These are phyloP conservation scores for Karstenula rhodostoma DNA, from an alignment of 2,329 filamentous ascomycete genomes.

Conservation along the genomic window DNA sequence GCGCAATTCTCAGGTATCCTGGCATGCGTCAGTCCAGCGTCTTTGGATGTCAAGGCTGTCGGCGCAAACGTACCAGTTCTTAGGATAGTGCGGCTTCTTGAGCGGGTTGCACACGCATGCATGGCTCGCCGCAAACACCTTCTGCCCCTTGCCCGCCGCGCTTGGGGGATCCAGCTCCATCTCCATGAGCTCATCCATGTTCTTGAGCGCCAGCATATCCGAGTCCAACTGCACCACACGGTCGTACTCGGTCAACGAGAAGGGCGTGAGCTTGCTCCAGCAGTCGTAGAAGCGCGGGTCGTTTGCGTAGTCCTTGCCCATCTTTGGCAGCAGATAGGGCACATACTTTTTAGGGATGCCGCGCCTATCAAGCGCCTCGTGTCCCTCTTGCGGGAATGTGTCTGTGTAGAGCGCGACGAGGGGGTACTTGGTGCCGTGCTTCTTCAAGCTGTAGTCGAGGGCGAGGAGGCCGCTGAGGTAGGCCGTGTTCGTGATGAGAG, in stretches of 20 bases:
- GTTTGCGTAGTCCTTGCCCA: conserved; percentile 72
- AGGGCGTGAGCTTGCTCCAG: conserved; percentile 87
- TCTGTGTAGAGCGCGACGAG: conserved; percentile 86
- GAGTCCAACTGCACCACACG: conserved; percentile 85
- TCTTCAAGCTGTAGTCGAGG: conserved; percentile 78
- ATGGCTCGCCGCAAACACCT: conserved; percentile 83
- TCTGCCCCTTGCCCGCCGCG: conserved; percentile 61
- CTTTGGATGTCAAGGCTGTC: too few relatives aligned
- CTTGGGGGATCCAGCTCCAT: conserved; percentile 70
- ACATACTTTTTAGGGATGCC: conserved; percentile 75
- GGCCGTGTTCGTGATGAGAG: conserved; percentile 82
- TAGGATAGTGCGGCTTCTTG: conserved; percentile 79
- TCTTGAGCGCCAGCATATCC: conserved; percentile 83
- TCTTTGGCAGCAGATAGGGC: conserved; percentile 74
- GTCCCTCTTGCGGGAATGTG: conserved; percentile 73
- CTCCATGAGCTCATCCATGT: conserved; percentile 96
- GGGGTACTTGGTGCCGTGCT: conserved; percentile 72
- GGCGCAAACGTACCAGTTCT: conserved; percentile 65
- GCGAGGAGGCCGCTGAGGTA: conserved; percentile 86
- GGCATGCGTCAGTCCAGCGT: conserved; percentile 7
- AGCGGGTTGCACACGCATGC: conserved; percentile 89
- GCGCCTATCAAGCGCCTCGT: conserved; percentile 72
- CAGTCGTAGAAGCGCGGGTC: conserved; percentile 89
- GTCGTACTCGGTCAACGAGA: conserved; percentile 77
- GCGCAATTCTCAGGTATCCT: conserved; percentile 67